phyloP scores from a whole-genome alignment of 2,329 filamentous ascomycete genomes.

The Cladophialophora immunda region DNA sequence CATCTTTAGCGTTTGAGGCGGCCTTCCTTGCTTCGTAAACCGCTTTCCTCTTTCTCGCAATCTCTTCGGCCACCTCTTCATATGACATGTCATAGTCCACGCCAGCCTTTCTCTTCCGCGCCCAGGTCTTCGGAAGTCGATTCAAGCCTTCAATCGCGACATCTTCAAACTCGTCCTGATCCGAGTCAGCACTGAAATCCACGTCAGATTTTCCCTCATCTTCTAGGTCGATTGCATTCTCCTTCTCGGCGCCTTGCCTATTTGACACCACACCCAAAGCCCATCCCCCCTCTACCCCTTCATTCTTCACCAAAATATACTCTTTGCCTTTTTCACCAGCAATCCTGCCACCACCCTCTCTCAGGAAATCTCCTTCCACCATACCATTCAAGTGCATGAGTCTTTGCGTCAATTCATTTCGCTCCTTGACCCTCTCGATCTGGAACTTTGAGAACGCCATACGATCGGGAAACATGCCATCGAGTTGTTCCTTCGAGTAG shows the following conservation, averaged over 20 bases:
- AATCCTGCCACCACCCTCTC: slow-evolving; percentile 62
- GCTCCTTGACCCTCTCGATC: slow-evolving; percentile 89
- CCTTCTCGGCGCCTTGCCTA: slow-evolving; percentile 78
- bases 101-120: slow-evolving; percentile 46
- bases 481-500: slow-evolving; percentile 92
- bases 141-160: slow-evolving; percentile 92
- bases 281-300: slow-evolving; percentile 94
- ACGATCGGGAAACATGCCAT: slow-evolving; percentile 94
- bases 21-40: slow-evolving; percentile 55
- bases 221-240: slow-evolving; percentile 94
- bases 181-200: slow-evolving; percentile 42
- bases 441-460: slow-evolving; percentile 98
- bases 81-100: slow-evolving; percentile 50
- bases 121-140: slow-evolving; percentile 72
- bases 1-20: slow-evolving; percentile 13
- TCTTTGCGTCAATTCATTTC: slow-evolving; percentile 92
- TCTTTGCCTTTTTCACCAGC: slow-evolving; percentile 84
- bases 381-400: slow-evolving; percentile 95
- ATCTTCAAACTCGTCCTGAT: slow-evolving; percentile 86
- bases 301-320: slow-evolving; percentile 95
- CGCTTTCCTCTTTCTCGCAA: slow-evolving; percentile 56
- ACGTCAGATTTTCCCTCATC: slow-evolving; percentile 58
- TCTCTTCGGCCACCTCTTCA: slow-evolving; percentile 43
- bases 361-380: slow-evolving; percentile 67
- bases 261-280: slow-evolving; percentile 91